Evolutionary conservation across 2,329 filamentous ascomycete species (phyloP), one percentile per base, ranked within the genome.

Genomic region (Bipolaris bicolor): DNA sequence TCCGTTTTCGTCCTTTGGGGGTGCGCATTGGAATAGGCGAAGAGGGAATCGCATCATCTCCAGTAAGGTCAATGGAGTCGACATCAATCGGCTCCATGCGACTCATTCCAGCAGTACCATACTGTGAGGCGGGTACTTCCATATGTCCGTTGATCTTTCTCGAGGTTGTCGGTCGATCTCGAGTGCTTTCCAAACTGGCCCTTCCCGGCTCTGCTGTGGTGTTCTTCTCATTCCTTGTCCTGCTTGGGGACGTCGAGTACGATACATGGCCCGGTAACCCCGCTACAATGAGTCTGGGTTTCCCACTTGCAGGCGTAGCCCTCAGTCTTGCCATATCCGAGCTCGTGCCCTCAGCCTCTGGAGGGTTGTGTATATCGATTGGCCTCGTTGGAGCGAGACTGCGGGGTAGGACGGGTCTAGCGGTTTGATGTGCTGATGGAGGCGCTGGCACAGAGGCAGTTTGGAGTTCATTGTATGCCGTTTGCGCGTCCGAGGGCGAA

Each of bases 321-420:
- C 79, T 71, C 48, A 81, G 56, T 55, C 77, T 73, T 49, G 78
- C 80, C 81, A 83, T 83, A 40, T 75, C 71, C 39, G 48, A 37
- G 34, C 40, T 52, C 7, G 34, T 29, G 20, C 37, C 55, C 56
- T 53, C 60, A 36, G 49, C 55, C 36, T 49, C 29, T 10, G 63
- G 52, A 34, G 58, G 60, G 29, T 64, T 66, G 48, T 74, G 66
- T 67, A 66, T 72, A 53, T 69, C 65, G 41, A 68, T 47, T 7
- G 66, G 67, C 57, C 53, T 66, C 29, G 62, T 61, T 49, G 60
- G 64, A 24, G 62, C 36, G 50, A 65, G 61, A 51, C 65, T 36
- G 57, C 64, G 54, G 58, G 63, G 64, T 54, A 61, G 62, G 40
- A 48, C 50, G 16, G 72, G 53, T 40, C 62, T 63, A 34, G 62